Evolutionary conservation across 1,139 yeast species (phyloP), one percentile per base, ranked within the genome.

Genomic region (Geotrichum klebahnii): DNA sequence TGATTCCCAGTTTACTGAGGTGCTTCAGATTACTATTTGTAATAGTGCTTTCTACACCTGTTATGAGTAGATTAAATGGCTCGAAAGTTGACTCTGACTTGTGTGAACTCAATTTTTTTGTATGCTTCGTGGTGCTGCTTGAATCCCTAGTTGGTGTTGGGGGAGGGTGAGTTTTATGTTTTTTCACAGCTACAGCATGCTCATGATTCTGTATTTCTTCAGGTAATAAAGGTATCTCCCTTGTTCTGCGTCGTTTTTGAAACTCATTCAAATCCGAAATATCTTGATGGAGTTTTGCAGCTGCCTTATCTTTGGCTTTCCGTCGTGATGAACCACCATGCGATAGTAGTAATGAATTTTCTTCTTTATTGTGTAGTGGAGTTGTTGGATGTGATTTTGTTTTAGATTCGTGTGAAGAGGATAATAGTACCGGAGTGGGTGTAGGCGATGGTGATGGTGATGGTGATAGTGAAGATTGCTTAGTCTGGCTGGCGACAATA

Each of bases 261-360:
- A 77, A 84, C 48, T 72, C 74, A 59, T 81, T 83, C 54, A 84
- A 70, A 48, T 83, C 83, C 48, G 78, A 77, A 77, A 85, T 83
- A 59, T 82, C 79, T 20, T 75, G 75, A 57, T 82, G 90, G n/a
- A 85, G 68, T 61, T 80, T 81, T 51, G 71, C 70, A 0, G 82
- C 81, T 0, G 94, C 94, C 58, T 78, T 78, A 43, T 76, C 75
- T 36, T 83, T 81, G 0, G 94, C 94, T 19, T 80, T 71, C 12
- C 80, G 70, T n/a, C 44, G 41, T 9, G 50, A 47, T 9, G 36
- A 42, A 14, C 50, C 10, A 26, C 10, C 9, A 8, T 26, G 29
- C 12, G 44, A n/a, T 5, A 40, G 17, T 9, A 40, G 28, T 5
- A 33, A 17, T n/a, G 44, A 10, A 20, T 40, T 35, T 19, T 33